Base-by-base conservation (phyloP, 805 yeast genomes). In the Kluyveromyces lactis region DNA sequence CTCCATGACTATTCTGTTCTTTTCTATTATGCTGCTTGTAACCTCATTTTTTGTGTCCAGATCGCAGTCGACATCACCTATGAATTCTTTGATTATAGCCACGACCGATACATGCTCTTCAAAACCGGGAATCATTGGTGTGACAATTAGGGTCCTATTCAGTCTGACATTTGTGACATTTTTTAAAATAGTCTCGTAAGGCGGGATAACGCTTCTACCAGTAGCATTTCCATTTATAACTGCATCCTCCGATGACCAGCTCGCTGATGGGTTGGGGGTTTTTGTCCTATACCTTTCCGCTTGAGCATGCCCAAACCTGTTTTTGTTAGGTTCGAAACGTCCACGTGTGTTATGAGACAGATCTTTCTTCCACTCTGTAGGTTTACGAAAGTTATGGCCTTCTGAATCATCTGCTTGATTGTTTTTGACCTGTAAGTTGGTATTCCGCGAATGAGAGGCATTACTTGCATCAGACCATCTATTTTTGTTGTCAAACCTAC, bases 251-350 rank as follows among this genome's bases (percentile, higher is more conserved):
- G 58, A 39, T 0, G 77, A 77, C 46, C 68, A 70, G 3, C 87
- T 87, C 1, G 92, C 90, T 13, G 74, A 64, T 2, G 89, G 86
- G 51, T 86, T 86, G 2, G 84, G 58, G 0, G 95, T 95, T 1
- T 86, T 73, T 13, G 82, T 62, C 51, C 86, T 86, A 4, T 92
- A 95, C 43, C 81, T 67, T 44, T 79, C 84, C 0, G 92, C 82
- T 1, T 83, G 72, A 1, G 82, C 77, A 5, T 73, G 72, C 51
- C 84, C 92, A 54, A 81, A 81, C 0, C 86, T 21, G 24, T 9
- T 21, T 21, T 9, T 21, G 24, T 8, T 62, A 48, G 1, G 62
- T 53, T 30, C 60, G 57, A 33, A 50, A 43, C 26, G 46, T 46
- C 29, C 45, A 42, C 3, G 42, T 40, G 3, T 48, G 50, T 21